These are phyloP conservation scores for Hirschioporus abietinus DNA, from an alignment of 768 basidiomycete genomes.

Conservation along the genomic window DNA sequence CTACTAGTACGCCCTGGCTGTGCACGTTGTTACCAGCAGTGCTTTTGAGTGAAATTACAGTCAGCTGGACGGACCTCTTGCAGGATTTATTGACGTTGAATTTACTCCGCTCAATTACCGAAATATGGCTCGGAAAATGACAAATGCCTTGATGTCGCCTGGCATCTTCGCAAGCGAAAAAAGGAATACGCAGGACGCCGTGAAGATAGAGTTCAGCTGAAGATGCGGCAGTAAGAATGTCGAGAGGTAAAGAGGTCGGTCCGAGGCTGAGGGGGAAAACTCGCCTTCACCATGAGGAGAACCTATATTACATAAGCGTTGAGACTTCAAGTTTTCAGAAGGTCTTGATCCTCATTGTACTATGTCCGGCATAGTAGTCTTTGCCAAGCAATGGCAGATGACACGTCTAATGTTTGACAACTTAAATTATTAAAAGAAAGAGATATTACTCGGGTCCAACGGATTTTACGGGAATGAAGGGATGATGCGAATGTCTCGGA, in stretches of 20 bases:
- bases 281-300: not conserved
- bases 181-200: not conserved
- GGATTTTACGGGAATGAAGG: not conserved
- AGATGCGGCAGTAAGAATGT: not conserved
- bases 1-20: not conserved
- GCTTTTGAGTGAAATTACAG: not conserved
- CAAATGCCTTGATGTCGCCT: not conserved
- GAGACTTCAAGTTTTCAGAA: not conserved
- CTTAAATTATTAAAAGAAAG: too few species aligned
- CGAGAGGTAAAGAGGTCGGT: not conserved
- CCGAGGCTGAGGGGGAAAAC: not conserved
- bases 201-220: not conserved
- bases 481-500: not conserved
- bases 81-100: not conserved
- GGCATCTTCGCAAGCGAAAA: not conserved
- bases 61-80: not conserved
- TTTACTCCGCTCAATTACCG: not conserved
- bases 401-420: too few species aligned
- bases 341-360: not conserved
- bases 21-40: conserved; percentile 1
- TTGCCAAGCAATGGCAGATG: too few species aligned
- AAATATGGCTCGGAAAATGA: not conserved
- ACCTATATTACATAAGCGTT: not conserved
- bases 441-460: not conserved
- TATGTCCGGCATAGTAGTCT: not conserved